Base-by-base conservation (phyloP, 306 rosid species). In the Medicago ruthenica region DNA sequence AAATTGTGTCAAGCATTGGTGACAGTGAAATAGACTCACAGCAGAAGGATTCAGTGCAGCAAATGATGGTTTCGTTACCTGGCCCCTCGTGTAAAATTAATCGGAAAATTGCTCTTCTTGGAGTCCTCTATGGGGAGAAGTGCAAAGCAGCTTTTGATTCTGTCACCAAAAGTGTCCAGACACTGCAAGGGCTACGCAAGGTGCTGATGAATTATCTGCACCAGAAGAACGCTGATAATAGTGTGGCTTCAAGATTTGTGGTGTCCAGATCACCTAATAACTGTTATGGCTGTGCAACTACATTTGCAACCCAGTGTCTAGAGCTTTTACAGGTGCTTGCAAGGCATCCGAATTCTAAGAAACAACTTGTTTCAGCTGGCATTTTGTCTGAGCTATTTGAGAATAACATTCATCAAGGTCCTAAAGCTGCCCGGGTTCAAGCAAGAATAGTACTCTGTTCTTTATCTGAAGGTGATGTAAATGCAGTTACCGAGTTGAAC, bases 91-190 rank as follows among this genome's bases (percentile, higher is more conserved):
- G 89, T 78, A 96, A 96, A 86, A 91, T 96, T 72, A 96, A 96
- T 71, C 89, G 99, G 71, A 96, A 96, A 85, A 92, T 96, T 82
- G 97, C 96, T 82, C 98, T 96, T 82, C 99, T 96, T 70, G 98
- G 98, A 77, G 98, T 92, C 36, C 86, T 96, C 57, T 96, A 96
- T 83, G 98, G 98, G 77, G 99, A 96, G 84, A 96, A 96, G 79
- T 96, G 99, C 90, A 96, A 96, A 87, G 91, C 98, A 65, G 99
- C 98, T 85, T 96, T 96, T 83, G 99, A 96, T 92, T 96, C 99
- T 73, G 99, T 96, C 76, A 90, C 96, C 86, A 96, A 92, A 86
- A 96, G 99, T 88, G 99, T 96, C 53, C 99, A 96, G 86, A 96
- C 99, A n/a, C 90, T 96, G 77, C 99, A 96, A 87, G 99, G 99